These are phyloP conservation scores for Pythium periplocum DNA, from an alignment of 352 stramenopile species.

Conservation along the genomic window DNA sequence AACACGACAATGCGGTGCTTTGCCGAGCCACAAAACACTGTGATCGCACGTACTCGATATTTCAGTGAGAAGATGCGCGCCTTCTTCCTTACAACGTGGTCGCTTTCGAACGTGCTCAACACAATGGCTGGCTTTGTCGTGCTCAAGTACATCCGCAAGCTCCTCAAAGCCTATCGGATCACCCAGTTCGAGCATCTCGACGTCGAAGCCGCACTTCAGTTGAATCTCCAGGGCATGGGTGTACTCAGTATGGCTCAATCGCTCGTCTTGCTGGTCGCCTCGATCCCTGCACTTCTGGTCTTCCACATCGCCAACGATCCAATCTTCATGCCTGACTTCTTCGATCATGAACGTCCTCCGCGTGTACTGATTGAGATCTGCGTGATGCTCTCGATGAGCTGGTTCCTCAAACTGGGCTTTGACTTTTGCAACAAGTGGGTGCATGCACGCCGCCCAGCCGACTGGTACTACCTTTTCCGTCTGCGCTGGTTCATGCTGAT, in stretches of 20 bases:
- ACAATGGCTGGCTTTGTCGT: slow-evolving; percentile 35
- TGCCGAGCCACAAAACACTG: slow-evolving; percentile 21
- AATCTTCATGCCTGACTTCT: slow-evolving; percentile 21
- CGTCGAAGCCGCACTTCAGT: slow-evolving; percentile 30
- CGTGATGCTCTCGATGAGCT: slow-evolving; percentile 46
- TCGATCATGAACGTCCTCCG: slow-evolving; percentile 9
- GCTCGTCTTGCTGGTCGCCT: slow-evolving; percentile 29
- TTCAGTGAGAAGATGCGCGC: slow-evolving; percentile 29
- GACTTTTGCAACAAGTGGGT: slow-evolving; percentile 36
- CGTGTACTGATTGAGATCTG: slow-evolving; percentile 21
- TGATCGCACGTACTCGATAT: slow-evolving; percentile 9
- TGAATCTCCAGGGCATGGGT: slow-evolving; percentile 36
- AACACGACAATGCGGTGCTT: slow-evolving; percentile 28
- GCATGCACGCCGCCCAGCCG: slow-evolving; percentile 17
- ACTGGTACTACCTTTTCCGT: slow-evolving; percentile 29
- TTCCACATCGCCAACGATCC: slow-evolving; percentile 28
- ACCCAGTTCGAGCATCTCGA: slow-evolving; percentile 33
- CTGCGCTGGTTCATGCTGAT: slow-evolving; percentile 26
- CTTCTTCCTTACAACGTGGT: slow-evolving; percentile 38
- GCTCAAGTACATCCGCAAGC: slow-evolving; percentile 40
- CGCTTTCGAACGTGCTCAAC: slow-evolving; percentile 39
- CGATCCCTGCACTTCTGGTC: slow-evolving; percentile 22
- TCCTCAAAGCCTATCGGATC: slow-evolving; percentile 23
- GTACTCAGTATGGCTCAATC: slow-evolving; percentile 39
- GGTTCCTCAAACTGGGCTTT: slow-evolving; percentile 42